Base-by-base conservation (phyloP, 2,329 filamentous ascomycete species). In the Epichloe sibirici region DNA sequence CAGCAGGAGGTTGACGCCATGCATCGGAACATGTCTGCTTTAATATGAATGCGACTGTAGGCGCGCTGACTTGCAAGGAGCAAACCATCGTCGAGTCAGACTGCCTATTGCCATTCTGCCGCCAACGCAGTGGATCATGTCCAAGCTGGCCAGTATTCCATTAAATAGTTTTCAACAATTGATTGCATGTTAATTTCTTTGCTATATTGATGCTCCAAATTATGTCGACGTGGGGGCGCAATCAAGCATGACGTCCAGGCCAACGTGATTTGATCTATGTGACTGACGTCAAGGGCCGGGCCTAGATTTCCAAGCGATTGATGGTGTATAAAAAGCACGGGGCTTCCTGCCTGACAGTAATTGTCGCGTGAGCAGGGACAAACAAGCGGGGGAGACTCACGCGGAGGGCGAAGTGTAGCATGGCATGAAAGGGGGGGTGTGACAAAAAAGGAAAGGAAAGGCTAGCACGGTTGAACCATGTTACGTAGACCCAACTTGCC, bases 81-180 rank as follows among this genome's bases (percentile, higher is more conserved):
- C 28, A n/a, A 31, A 7, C 23, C 17, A 31, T 31, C 0, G 11
- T 28, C 23, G 28, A 28, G 23, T 13, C 28, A 31, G 28, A 31
- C 8, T 11, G 9, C 28, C 28, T 31, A 9, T 9, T 11, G 28
- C 28, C 28, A 9, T 31, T 31, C 28, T 31, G 38, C 7, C n/a
- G 15, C n/a, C 8, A n/a, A 40, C 3, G n/a, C n/a, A n/a, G 15
- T 9, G 39, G 9, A 25, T 4, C 47, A 49, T 37, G 46, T 34
- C 28, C 34, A 23, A 45, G 23, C 23, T 44, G n/a, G 23, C 37
- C 37, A 47, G 47, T 47, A 44, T 46, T 47, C 40, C 43, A 51
- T 56, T 28, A 52, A 52, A 51, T 51, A 56, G 49, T 54, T 39
- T 55, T 51, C 35, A 42, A 44, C 44, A 54, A 54, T 52, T 48